Evolutionary conservation across 2,329 filamentous ascomycete species (phyloP).

Genomic region (Arachnopeziza araneosa): DNA sequence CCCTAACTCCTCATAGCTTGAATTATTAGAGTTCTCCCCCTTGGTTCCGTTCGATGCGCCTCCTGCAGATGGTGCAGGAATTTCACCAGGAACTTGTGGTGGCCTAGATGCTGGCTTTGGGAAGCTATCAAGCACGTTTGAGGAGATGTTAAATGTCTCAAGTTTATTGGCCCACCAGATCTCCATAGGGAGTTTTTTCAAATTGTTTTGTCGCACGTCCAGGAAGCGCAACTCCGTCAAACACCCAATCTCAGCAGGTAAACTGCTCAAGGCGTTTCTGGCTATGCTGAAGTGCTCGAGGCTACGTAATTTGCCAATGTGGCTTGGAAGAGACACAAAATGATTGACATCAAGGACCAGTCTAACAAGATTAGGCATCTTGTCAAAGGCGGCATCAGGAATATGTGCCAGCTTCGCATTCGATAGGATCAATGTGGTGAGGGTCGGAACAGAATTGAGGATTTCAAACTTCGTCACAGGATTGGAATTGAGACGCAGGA

Average conservation of each 20-base stretch:
- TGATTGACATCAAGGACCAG: slow-evolving; percentile 92
- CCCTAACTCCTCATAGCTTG: slow-evolving; percentile 74
- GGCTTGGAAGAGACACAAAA: slow-evolving; percentile 80
- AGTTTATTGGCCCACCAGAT: slow-evolving; percentile 93
- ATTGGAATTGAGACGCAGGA: slow-evolving; percentile 87
- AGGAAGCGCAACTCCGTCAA: slow-evolving; percentile 78
- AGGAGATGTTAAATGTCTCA: slow-evolving; percentile 90
- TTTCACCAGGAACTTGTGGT: slow-evolving; percentile 53
- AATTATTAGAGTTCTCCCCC: slow-evolving; percentile 46
- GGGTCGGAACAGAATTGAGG: slow-evolving; percentile 65
- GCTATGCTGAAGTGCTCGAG: slow-evolving; percentile 92
- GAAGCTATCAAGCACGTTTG: slow-evolving; percentile 86
- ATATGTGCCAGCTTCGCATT: slow-evolving; percentile 88
- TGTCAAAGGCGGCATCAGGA: slow-evolving; percentile 78
- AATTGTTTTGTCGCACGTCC: slow-evolving; percentile 89
- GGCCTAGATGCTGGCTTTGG: slow-evolving; percentile 76
- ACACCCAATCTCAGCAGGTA: slow-evolving; percentile 85
- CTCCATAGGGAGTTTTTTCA: slow-evolving; percentile 81
- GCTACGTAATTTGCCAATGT: slow-evolving; percentile 76
- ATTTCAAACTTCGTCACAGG: slow-evolving; percentile 93
- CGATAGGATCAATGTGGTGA: slow-evolving; percentile 83
- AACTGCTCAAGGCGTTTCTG: slow-evolving; percentile 77
- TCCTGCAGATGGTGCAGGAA: slow-evolving; percentile 20
- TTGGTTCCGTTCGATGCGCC: slow-evolving; percentile 13
- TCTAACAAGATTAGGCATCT: slow-evolving; percentile 80